These are phyloP conservation scores for Teratosphaeria zuluensis DNA, from an alignment of 2,329 filamentous ascomycete species.

Conservation along the genomic window DNA sequence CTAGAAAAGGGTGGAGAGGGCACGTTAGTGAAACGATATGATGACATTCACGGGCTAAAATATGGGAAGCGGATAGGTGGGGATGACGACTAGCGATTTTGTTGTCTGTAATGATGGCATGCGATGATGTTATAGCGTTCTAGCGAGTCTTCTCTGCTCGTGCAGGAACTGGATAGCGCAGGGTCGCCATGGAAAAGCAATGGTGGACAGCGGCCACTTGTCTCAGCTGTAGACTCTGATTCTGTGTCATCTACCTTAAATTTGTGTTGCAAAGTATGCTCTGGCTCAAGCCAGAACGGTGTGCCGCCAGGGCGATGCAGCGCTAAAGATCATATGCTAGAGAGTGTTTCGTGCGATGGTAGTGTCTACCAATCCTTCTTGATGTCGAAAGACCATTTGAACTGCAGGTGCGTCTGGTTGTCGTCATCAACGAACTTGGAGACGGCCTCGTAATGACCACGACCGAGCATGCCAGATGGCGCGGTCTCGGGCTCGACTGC, in stretches of 20 bases:
- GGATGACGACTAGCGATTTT: conserved; percentile 17
- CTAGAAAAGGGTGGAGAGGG: conserved; percentile 92
- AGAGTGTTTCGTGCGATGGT: not conserved
- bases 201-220: not conserved
- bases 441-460: conserved; percentile 79
- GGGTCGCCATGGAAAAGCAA: not conserved
- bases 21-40: conserved; percentile 81
- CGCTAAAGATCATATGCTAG: not conserved
- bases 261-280: not conserved
- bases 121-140: conserved; percentile 11
- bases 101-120: not conserved
- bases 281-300: not conserved
- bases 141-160: conserved; percentile 8
- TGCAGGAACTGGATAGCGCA: not conserved
- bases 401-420: conserved; percentile 77
- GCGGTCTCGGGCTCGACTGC: conserved; percentile 85
- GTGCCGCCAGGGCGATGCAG: not conserved
- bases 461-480: conserved; percentile 78
- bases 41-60: conserved; percentile 32
- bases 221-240: not conserved
- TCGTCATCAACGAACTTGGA: conserved; percentile 95
- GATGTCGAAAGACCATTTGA: conserved; percentile 96
- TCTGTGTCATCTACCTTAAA: not conserved
- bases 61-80: conserved; percentile 15
- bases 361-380: conserved; percentile 76